Evolutionary conservation across 2,329 filamentous ascomycete species (phyloP), one percentile per base, ranked within the genome.

Genomic region (Colletotrichum brevisporum): DNA sequence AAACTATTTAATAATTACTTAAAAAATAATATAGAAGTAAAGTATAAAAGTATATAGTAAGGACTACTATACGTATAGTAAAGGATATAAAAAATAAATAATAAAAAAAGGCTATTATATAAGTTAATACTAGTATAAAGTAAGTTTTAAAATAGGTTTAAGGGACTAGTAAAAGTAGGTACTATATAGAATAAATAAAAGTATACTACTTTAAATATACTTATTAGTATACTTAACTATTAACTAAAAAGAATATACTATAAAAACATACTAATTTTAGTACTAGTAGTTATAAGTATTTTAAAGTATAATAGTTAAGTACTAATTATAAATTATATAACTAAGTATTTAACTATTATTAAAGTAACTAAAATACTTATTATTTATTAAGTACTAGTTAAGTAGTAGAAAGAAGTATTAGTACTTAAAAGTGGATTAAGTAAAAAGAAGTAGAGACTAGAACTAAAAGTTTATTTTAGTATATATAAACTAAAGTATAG

Each of bases 321-420:
- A 0, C 5, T 52, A 0, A 56, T 50, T 4, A 21, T 24, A 1
- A 56, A 73, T 39, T 73, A 73, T 15, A 73, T 54, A 43, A 58
- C 45, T 2, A 57, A 67, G 9, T 72, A 70, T 47, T 73, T 63
- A 16, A 71, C 54, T 13, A 52, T 74, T 8, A 71, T 73, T 27
- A 73, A 73, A 50, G 63, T 71, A 2, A 54, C 58, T 15, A 45
- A 52, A 1, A 68, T 70, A 8, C 26, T 73, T 8, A 58, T 73
- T 12, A 39, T 74, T 5, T 68, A 70, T 12, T 16, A 72, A 47
- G 55, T 47, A 4, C 1, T 16, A 16, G 1, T 15, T 5, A 10
- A 31, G 54, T n/a, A 54, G 48, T 24, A 12, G 0, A 10, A n/a
- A n/a, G n/a, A 58, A 5, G 55, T 58, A 18, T 4, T 16, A 10